phyloP scores from a whole-genome alignment of 2,329 filamentous ascomycete genomes.

The Trichophyton simii region DNA sequence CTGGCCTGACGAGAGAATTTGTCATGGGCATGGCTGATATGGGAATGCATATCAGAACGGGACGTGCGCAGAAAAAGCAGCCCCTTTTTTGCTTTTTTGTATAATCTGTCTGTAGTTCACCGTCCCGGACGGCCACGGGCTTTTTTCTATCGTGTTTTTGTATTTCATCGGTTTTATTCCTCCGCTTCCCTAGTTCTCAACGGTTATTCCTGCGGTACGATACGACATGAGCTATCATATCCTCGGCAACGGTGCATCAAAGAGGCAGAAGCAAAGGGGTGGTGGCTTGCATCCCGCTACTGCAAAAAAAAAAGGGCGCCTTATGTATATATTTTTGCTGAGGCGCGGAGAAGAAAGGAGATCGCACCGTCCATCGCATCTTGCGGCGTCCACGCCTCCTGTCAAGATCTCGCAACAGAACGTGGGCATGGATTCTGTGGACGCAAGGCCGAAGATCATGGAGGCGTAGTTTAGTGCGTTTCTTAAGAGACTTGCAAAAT shows the following conservation, averaged over 20 bases:
- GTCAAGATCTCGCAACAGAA: neutral
- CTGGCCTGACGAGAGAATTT: neutral
- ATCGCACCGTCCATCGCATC: neutral
- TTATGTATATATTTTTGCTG: neutral
- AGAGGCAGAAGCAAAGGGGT: neutral
- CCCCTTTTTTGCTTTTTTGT: neutral
- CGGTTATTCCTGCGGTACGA: neutral
- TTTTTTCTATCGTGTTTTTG: neutral
- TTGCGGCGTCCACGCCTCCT: constrained; percentile 2
- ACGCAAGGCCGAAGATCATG: neutral
- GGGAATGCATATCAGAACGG: neutral
- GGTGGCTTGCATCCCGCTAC: neutral
- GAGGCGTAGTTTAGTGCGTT: neutral
- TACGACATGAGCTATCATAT: neutral
- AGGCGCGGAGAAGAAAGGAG: constrained; percentile 3
- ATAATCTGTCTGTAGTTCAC: neutral
- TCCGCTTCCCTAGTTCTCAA: neutral
- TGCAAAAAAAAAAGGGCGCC: neutral
- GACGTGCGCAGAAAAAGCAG: neutral
- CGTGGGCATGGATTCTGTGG: neutral
- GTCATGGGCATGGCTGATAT: neutral
- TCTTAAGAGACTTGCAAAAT: neutral
- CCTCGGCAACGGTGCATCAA: constrained; percentile 1
- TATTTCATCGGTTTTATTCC: neutral
- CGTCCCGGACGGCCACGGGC: neutral